These are phyloP conservation scores for Neonectria coccinea DNA, from an alignment of 2,329 filamentous ascomycete genomes.

Conservation along the genomic window DNA sequence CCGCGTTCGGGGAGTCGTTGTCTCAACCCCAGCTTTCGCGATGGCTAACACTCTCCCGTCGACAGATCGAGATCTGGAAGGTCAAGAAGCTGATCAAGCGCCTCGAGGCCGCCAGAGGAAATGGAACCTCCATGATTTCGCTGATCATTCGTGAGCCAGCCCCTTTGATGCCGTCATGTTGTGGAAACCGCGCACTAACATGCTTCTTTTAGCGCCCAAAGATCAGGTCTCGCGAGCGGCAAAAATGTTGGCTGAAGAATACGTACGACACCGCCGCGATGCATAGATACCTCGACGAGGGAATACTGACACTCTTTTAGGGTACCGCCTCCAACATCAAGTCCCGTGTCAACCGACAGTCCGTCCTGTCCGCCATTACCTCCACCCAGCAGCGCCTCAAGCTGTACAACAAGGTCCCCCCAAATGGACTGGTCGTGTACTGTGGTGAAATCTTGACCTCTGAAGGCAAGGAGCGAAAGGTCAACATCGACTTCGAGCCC, in stretches of 20 bases:
- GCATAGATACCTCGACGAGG: background rate
- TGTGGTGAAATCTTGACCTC: conserved; percentile 99
- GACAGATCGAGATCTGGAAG: conserved; percentile 86
- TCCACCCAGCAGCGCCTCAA: conserved; percentile 99
- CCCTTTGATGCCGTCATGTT: conserved; percentile 11
- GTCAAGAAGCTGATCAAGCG: conserved; percentile 99
- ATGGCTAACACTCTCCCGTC: conserved; percentile 36
- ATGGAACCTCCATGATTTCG: conserved; percentile 99
- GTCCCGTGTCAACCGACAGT: conserved; percentile 98
- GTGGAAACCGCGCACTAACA: conserved; percentile 44
- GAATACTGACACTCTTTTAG: conserved; percentile 58
- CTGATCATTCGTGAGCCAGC: conserved; percentile 88
- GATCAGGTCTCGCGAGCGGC: conserved; percentile 95
- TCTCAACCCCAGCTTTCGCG: conserved; percentile 23
- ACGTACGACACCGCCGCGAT: conserved; percentile 66
- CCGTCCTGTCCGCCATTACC: conserved; percentile 96
- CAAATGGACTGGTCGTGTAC: conserved; percentile 97
- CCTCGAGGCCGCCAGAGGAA: conserved; percentile 94
- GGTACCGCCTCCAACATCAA: conserved; percentile 99
- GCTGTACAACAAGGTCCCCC: conserved; percentile 98
- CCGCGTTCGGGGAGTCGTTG: conserved; percentile 44
- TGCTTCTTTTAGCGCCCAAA: conserved; percentile 79
- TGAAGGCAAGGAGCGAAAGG: conserved; percentile 98
- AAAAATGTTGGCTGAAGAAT: conserved; percentile 99
- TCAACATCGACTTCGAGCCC: conserved; percentile 99